Percentiles rank a stretch among this genome's conserved stretches.
phyloP scores from a whole-genome alignment of 176 grass and related monocot genomes.

The Microstegium vimineum region DNA sequence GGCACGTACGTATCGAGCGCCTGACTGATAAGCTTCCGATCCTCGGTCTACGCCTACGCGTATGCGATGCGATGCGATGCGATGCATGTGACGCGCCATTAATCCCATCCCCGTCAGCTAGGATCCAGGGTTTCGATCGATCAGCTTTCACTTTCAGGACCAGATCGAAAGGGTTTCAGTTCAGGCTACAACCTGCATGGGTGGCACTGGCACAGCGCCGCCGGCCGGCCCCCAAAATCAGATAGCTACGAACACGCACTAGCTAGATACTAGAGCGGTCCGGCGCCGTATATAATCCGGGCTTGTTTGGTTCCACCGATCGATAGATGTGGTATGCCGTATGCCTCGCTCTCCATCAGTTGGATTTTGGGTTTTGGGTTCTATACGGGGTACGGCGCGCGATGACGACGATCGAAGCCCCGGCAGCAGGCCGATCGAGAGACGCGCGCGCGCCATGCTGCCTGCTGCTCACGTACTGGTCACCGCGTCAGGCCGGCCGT shows the following conservation, averaged over 20 bases:
- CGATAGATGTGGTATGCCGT: not conserved
- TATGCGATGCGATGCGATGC: not conserved
- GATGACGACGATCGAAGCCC: too few species aligned
- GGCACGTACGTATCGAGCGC: too few species aligned
- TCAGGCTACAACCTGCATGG: not conserved
- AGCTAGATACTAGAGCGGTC: too few species aligned
- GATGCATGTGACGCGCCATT: slow-evolving; percentile 3
- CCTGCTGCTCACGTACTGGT: not conserved
- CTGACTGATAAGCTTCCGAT: too few species aligned
- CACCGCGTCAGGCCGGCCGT: not conserved
- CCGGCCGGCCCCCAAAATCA: not conserved
- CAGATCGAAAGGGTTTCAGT: not conserved
- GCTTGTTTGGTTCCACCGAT: too few species aligned
- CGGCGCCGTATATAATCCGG: too few species aligned
- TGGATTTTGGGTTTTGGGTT: too few species aligned
- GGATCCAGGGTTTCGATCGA: not conserved
- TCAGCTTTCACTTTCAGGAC: not conserved
- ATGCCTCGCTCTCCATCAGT: not conserved
- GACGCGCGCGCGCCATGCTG: not conserved
- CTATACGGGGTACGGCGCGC: not conserved
- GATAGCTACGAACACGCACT: not conserved
- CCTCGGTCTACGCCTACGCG: too few species aligned
- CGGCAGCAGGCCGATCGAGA: too few species aligned
- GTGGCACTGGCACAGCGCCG: not conserved
- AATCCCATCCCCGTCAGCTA: not conserved